phyloP scores from a whole-genome alignment of 2,329 filamentous ascomycete species.

The Lecanicillium sp. region DNA sequence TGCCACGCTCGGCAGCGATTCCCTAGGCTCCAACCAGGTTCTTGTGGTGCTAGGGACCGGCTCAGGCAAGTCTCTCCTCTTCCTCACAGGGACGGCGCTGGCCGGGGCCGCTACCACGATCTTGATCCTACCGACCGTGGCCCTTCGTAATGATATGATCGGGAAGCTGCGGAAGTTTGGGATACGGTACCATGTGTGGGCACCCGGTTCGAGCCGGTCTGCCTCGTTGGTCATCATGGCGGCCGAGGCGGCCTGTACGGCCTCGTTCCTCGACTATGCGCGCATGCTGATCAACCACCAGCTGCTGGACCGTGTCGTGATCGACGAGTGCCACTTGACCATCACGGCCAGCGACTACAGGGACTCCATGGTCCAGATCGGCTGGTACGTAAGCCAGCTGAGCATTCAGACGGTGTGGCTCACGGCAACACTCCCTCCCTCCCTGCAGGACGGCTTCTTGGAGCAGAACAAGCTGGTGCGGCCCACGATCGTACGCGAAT shows the following conservation, averaged over 20 bases:
- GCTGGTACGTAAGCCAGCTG: conserved; percentile 8
- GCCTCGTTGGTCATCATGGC: conserved; percentile 8
- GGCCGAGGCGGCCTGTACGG: conserved; percentile 4
- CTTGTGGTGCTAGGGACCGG: conserved; percentile 3
- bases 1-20: not conserved
- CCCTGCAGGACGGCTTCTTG: conserved; percentile 1
- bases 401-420: conserved; percentile 7
- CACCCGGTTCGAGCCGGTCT: not conserved
- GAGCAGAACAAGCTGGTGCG: conserved; percentile 5
- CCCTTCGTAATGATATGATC: conserved; percentile 1
- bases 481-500: conserved; percentile 10
- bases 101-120: not conserved
- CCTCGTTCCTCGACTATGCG: conserved; percentile 4
- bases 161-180: not conserved
- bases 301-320: conserved; percentile 2
- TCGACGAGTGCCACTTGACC: conserved; percentile 5
- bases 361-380: not conserved
- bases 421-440: conserved; percentile 2
- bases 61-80: conserved; percentile 3
- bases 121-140: conserved; percentile 3
- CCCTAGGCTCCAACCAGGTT: not conserved
- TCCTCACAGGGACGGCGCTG: not conserved
- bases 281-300: not conserved
- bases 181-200: not conserved
- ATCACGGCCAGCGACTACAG: not conserved